These are phyloP conservation scores for Aphanomyces cochlioides DNA, from an alignment of 352 stramenopile genomes.

Conservation along the genomic window DNA sequence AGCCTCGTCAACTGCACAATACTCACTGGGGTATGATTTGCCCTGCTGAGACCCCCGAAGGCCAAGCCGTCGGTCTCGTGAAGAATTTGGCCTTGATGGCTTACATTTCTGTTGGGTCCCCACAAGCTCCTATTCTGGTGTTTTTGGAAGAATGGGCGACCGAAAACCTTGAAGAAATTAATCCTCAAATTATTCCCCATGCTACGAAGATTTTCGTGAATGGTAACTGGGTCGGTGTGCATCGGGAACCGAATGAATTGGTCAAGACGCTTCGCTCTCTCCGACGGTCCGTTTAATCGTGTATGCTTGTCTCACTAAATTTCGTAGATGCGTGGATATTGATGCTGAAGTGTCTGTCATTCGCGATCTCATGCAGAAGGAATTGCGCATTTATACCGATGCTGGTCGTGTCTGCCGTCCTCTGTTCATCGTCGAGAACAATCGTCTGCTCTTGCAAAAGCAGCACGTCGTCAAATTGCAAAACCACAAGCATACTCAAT, in stretches of 20 bases:
- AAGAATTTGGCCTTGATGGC: constrained; percentile 99
- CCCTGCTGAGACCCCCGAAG: constrained; percentile 94
- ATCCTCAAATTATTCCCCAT: constrained; percentile 95
- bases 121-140: constrained; percentile 95
- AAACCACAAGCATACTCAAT: constrained; percentile 87
- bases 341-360: constrained; percentile 98
- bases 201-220: constrained; percentile 99
- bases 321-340: constrained; percentile 90
- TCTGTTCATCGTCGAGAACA: constrained; percentile 98
- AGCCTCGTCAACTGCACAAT: constrained; percentile 99
- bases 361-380: constrained; percentile 96
- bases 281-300: constrained; percentile 48
- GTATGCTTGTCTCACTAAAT: not conserved
- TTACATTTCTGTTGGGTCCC: constrained; percentile 94
- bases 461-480: constrained; percentile 95
- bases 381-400: constrained; percentile 99
- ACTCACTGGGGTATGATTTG: constrained; percentile 99
- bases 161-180: constrained; percentile 97
- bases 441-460: constrained; percentile 95
- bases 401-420: constrained; percentile 97
- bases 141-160: constrained; percentile 98
- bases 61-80: constrained; percentile 92
- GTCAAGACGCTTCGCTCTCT: constrained; percentile 94
- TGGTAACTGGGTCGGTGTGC: constrained; percentile 98
- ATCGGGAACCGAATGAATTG: constrained; percentile 95